Evolutionary conservation across 2,329 filamentous ascomycete species (phyloP), one percentile per base, ranked within the genome.

Genomic region (Colletotrichum orbiculare): DNA sequence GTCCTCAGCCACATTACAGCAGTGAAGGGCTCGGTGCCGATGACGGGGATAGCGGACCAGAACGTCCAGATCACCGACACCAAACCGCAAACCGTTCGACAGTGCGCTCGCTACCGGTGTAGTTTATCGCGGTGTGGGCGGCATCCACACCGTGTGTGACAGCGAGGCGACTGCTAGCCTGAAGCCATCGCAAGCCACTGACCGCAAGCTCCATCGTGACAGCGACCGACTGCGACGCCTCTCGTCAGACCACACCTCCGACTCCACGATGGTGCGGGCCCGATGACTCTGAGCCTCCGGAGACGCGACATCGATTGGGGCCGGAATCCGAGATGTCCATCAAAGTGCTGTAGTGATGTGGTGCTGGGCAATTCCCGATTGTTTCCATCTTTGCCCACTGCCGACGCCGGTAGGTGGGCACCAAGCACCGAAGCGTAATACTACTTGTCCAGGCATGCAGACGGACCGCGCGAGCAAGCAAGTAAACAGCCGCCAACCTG

Each of bases 161-260:
- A 3, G 38, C 9, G 13, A 13, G 38, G 9, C 35, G n/a, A 33
- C 39, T 8, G 34, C 41, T 53, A 45, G 45, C 17, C 37, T n/a
- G 35, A 38, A 56, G 46, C 58, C 34, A 57, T 54, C 42, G 39
- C 46, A 57, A 66, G 63, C 63, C 63, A 66, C 63, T 43, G 52
- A 62, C 42, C 48, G 47, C 47, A 53, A 65, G 62, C 59, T 52
- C 62, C 62, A 13, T 53, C 48, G 56, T 56, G 63, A 57, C 58
- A 57, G 63, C 37, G 61, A 64, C 56, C 45, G 17, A 49, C 11
- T 49, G n/a, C 39, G 35, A 64, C 56, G 60, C 55, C 38, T 39
- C 41, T 50, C 49, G 61, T 55, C 57, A 52, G 50, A 35, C 57
- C 50, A 61, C 33, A 50, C 45, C 56, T 34, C 43, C 33, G 33